Evolutionary conservation across 2,329 filamentous ascomycete genomes (phyloP).

Genomic region (Orbilia oligospora): DNA sequence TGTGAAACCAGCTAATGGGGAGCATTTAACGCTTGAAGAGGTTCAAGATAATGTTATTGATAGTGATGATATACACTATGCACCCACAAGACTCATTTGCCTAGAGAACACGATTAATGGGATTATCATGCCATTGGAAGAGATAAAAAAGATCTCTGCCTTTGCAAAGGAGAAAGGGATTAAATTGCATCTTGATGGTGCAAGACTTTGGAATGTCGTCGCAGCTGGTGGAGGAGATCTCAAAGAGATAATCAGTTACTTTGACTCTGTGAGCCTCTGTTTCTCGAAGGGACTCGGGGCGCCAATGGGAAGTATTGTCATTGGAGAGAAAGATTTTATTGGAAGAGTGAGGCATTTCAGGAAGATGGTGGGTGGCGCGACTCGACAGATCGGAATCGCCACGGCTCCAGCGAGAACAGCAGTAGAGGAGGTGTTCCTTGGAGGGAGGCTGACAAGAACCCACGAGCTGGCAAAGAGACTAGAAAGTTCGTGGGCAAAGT

Average conservation of each 20-base stretch:
- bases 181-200: conserved; percentile 71
- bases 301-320: conserved; percentile 69
- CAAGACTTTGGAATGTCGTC: conserved; percentile 71
- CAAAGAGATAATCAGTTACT: conserved; percentile 65
- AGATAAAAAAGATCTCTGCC: conserved; percentile 65
- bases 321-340: conserved; percentile 58
- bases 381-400: conserved; percentile 82
- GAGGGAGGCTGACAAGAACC: conserved; percentile 74
- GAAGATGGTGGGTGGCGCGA: conserved; percentile 84
- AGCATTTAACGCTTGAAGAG: conserved; percentile 69
- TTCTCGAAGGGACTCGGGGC: conserved; percentile 73
- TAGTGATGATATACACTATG: conserved; percentile 68
- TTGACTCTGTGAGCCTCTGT: conserved; percentile 71
- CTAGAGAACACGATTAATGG: conserved; percentile 69
- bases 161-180: conserved; percentile 67
- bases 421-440: conserved; percentile 83
- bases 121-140: conserved; percentile 66
- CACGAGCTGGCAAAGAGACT: conserved; percentile 77
- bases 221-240: conserved; percentile 67
- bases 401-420: conserved; percentile 82
- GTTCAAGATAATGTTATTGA: conserved; percentile 65
- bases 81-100: conserved; percentile 68
- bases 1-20: conserved; percentile 66
- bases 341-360: conserved; percentile 66
- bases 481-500: conserved; percentile 76